Conservation (phyloP, 2,329 filamentous ascomycete species). For the Zasmidium citrigriseum region DNA sequence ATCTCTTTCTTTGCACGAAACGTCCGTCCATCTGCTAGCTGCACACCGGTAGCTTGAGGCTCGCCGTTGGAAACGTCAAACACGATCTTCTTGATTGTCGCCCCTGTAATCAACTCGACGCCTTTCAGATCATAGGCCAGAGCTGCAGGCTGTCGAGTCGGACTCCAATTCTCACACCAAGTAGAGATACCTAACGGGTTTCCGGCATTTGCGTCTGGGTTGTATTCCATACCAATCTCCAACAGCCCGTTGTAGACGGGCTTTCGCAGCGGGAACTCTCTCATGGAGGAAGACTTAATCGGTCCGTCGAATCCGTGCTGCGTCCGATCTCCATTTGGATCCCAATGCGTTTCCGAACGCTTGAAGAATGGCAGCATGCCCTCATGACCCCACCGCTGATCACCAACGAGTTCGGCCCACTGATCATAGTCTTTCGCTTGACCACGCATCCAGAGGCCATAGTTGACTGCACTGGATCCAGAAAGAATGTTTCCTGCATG, state of each 20-base stretch:
- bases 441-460: slow-evolving; percentile 8
- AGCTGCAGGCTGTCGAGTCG: neutral
- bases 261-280: neutral
- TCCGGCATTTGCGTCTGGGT: slow-evolving; percentile 3
- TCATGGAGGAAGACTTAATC: neutral
- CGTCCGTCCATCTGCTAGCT: neutral
- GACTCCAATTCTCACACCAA: slow-evolving; percentile 1
- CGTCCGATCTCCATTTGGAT: neutral
- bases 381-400: slow-evolving; percentile 1
- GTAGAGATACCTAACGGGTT: neutral
- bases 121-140: slow-evolving; percentile 1
- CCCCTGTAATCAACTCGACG: neutral
- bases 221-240: neutral
- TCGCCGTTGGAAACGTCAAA: neutral
- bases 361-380: slow-evolving; percentile 10
- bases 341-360: slow-evolving; percentile 6
- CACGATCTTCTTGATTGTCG: neutral
- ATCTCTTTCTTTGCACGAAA: slow-evolving; percentile 39
- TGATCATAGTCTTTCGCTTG: slow-evolving; percentile 6
- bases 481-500: slow-evolving; percentile 6
- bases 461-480: slow-evolving; percentile 5
- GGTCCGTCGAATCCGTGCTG: slow-evolving; percentile 5
- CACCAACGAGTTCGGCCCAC: slow-evolving; percentile 4
- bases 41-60: neutral
- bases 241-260: neutral